A percentile compares a stretch with the other conserved stretches of the same genome.
phyloP scores from a whole-genome alignment of 768 basidiomycete species.

The Udeniomyces megalosporus region DNA sequence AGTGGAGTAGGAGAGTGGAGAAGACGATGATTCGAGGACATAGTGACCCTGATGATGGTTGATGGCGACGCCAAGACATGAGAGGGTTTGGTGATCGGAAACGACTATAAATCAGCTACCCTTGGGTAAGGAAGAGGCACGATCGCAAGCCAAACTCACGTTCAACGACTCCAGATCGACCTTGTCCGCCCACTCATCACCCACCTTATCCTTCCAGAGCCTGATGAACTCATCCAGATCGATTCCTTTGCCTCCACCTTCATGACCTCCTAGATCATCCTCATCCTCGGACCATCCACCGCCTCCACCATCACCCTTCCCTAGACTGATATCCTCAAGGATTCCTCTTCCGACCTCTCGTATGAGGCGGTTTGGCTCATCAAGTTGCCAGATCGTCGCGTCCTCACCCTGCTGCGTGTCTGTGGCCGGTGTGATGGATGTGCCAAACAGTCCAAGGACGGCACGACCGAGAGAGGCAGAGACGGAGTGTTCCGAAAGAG shows the following conservation, averaged over 20 bases:
- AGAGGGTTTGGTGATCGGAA: slow-evolving; percentile 34
- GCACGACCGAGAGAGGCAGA: neutral
- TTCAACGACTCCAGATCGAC: slow-evolving; percentile 37
- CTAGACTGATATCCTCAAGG: no score
- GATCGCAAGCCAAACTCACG: neutral
- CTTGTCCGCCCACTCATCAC: slow-evolving; percentile 52
- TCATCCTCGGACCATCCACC: no score
- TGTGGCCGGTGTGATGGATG: neutral
- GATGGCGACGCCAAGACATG: slow-evolving; percentile 37
- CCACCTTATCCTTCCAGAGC: slow-evolving; percentile 57
- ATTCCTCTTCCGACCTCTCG: neutral
- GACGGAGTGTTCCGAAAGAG: neutral
- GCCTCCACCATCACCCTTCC: no score
- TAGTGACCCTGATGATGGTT: slow-evolving; percentile 50
- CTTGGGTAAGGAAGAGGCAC: neutral
- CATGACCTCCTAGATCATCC: neutral
- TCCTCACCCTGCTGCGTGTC: neutral
- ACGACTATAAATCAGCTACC: neutral
- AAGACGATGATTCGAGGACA: slow-evolving; percentile 35
- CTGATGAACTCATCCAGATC: slow-evolving; percentile 40
- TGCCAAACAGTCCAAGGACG: neutral
- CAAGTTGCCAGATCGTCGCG: neutral
- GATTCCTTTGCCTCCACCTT: slow-evolving; percentile 25
- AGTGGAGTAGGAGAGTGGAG: slow-evolving; percentile 10
- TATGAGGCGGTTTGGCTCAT: neutral